Evolutionary conservation across 176 grass and related monocot genomes (phyloP).

Genomic region (Oryza punctata): DNA sequence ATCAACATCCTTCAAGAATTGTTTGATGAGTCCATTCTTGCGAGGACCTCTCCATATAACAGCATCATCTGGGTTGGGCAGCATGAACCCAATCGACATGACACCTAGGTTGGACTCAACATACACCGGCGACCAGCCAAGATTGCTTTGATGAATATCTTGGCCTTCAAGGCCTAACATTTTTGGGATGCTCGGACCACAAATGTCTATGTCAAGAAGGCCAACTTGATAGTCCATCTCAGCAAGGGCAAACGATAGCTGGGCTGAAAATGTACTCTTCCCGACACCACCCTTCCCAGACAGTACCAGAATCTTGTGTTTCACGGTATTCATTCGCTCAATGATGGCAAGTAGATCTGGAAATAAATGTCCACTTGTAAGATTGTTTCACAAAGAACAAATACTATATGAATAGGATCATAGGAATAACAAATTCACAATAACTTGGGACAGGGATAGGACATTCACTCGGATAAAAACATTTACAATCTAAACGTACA

Average conservation of each 20-base stretch:
- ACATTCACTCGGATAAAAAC: not conserved
- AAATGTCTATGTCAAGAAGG: slow-evolving; percentile 77
- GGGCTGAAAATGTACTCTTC: slow-evolving; percentile 77
- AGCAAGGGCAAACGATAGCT: slow-evolving; percentile 69
- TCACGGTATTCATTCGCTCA: slow-evolving; percentile 63
- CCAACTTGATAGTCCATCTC: slow-evolving; percentile 62
- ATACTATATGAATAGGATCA: not conserved
- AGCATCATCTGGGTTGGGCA: slow-evolving; percentile 61
- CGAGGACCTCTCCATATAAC: slow-evolving; percentile 77
- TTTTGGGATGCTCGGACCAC: slow-evolving; percentile 75
- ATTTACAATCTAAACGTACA: not conserved
- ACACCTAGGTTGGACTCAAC: slow-evolving; percentile 75
- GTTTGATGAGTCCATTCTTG: slow-evolving; percentile 84
- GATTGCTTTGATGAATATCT: slow-evolving; percentile 73
- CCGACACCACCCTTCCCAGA: slow-evolving; percentile 77
- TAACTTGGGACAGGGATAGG: not conserved
- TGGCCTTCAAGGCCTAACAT: slow-evolving; percentile 79
- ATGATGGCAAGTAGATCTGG: slow-evolving; percentile 66
- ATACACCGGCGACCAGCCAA: slow-evolving; percentile 70
- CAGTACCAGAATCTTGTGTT: slow-evolving; percentile 74
- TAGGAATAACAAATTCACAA: not conserved
- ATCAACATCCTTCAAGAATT: slow-evolving; percentile 82
- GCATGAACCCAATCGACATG: slow-evolving; percentile 87
- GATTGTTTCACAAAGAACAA: not conserved
- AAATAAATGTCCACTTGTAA: slow-evolving; percentile 15